Evolutionary conservation across 768 basidiomycete genomes (phyloP), one percentile per base, ranked within the genome.

Genomic region (Chalciporus pseudorubinellus): DNA sequence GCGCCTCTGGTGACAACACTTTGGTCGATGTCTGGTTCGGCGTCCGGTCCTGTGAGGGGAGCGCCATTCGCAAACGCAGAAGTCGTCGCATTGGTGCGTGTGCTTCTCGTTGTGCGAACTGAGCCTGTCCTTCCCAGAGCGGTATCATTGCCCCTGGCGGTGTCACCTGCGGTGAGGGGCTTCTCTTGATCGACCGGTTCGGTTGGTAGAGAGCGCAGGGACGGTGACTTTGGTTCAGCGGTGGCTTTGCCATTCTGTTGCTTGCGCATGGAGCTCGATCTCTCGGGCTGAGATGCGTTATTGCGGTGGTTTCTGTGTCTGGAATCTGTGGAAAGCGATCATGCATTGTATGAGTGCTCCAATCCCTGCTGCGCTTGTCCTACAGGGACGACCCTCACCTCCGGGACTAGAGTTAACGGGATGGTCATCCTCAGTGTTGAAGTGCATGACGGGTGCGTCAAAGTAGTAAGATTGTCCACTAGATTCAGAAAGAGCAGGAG

Each of bases 21-120:
- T 6, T 74, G 68, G 48, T 79, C 75, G 2, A 72, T 59, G 18
- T 72, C 69, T 3, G 75, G 73, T 16, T 70, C 69, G 3, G 78
- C 72, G 18, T 67, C 63, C 0, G 80, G 79, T 6, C 80, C 79
- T 0, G 75, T 75, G 4, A 76, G 77, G 1, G 78, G 79, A 9
- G 82, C 78, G 1, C 83, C 84, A 40, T 75, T 73, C 22, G 74
- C 74, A 61, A 85, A 83, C 4, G 79, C 67, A 18, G 62, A 43
- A 14, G 60, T 39, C 3, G 59, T 41, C 13, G 39, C 50, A 16
- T 43, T 36, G 5, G 57, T 59, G 19, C 46, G 61, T 19, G 42
- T 54, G 39, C 63, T 67, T 43, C 51, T 54, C 12, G 50, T 42
- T 12, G 60, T 67, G 31, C 66, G 60, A 33, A 58, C 46, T 6